Conservation (phyloP, 2,329 filamentous ascomycete species). For the Penicillium concentricum region DNA sequence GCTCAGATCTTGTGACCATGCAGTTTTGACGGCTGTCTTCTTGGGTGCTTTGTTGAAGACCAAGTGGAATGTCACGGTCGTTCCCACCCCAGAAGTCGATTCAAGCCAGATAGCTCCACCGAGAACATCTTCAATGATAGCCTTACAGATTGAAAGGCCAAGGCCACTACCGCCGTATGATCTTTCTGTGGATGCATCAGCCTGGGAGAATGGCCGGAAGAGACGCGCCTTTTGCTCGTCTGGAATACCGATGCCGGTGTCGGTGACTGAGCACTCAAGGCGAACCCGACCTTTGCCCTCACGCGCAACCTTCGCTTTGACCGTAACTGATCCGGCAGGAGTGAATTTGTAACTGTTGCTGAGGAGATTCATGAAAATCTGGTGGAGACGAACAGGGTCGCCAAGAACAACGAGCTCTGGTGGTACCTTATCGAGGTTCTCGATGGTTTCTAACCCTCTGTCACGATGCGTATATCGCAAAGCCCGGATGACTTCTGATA, state of each 20-base stretch:
- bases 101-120: slow-evolving; percentile 80
- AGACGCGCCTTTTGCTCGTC: slow-evolving; percentile 74
- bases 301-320: slow-evolving; percentile 69
- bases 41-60: slow-evolving; percentile 77
- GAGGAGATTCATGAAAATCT: slow-evolving; percentile 78
- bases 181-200: slow-evolving; percentile 82
- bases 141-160: slow-evolving; percentile 91
- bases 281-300: slow-evolving; percentile 70
- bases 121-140: slow-evolving; percentile 89
- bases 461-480: slow-evolving; percentile 64
- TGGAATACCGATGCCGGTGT: slow-evolving; percentile 89
- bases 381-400: slow-evolving; percentile 78
- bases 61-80: slow-evolving; percentile 74
- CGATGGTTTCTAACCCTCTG: slow-evolving; percentile 58
- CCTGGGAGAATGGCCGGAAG: slow-evolving; percentile 90
- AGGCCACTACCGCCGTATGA: slow-evolving; percentile 91
- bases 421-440: slow-evolving; percentile 62
- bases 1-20: slow-evolving; percentile 52
- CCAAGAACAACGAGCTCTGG: slow-evolving; percentile 70
- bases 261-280: slow-evolving; percentile 80
- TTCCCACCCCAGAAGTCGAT: slow-evolving; percentile 63
- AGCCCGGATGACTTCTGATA: slow-evolving; percentile 63
- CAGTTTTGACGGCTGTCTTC: slow-evolving; percentile 56
- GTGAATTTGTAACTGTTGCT: slow-evolving; percentile 96
- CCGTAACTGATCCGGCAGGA: slow-evolving; percentile 78